Evolutionary conservation across 2,329 filamentous ascomycete genomes (phyloP).

Genomic region (Fusarium burgessii): DNA sequence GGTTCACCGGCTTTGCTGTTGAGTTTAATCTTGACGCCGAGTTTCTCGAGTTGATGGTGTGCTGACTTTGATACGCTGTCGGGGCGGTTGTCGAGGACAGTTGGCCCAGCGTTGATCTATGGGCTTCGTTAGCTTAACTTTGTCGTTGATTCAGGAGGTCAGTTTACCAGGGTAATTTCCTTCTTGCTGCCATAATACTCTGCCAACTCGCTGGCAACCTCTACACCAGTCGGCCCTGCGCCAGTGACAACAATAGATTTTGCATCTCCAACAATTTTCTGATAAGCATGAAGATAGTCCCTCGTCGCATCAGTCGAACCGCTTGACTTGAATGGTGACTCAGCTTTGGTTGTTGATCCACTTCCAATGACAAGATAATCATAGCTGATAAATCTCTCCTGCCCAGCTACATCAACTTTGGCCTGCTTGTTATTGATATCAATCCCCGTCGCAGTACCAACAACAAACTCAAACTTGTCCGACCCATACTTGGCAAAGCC

Average conservation of each 20-base stretch:
- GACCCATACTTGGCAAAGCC: not conserved
- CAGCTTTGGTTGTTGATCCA: not conserved
- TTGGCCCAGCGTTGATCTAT: not conserved
- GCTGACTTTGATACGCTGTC: not conserved
- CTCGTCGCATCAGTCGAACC: not conserved
- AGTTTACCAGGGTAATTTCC: not conserved
- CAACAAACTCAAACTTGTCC: not conserved
- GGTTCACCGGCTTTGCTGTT: not conserved
- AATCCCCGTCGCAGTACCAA: not conserved
- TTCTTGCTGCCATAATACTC: not conserved
- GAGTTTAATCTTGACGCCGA: not conserved
- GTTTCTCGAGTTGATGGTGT: not conserved
- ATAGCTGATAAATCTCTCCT: not conserved
- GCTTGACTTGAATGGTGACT: not conserved
- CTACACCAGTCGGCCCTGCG: not conserved
- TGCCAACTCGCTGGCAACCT: not conserved
- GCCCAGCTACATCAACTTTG: not conserved
- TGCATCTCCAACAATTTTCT: not conserved
- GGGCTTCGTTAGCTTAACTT: not conserved
- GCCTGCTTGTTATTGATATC: not conserved
- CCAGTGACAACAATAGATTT: not conserved
- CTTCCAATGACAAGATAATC: not conserved
- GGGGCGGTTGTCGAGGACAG: not conserved
- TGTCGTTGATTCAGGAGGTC: fast-evolving
- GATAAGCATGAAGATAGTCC: not conserved